These are phyloP conservation scores for Stachybotrys echinatus DNA, from an alignment of 2,329 filamentous ascomycete genomes.

Conservation along the genomic window DNA sequence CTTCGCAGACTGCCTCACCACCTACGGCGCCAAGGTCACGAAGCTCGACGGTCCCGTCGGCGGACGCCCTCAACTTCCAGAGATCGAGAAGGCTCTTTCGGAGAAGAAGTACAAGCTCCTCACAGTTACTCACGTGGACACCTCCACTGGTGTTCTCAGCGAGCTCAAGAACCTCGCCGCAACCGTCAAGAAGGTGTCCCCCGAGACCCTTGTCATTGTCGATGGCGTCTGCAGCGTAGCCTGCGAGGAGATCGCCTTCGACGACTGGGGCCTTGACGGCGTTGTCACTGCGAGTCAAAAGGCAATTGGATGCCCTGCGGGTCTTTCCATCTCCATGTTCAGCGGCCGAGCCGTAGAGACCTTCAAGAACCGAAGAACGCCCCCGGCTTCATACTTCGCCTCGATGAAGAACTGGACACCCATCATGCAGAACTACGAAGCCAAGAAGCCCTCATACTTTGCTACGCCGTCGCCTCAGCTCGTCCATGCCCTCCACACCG, in stretches of 20 bases:
- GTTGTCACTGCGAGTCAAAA: constrained; percentile 95
- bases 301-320: constrained; percentile 91
- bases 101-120: constrained; percentile 91
- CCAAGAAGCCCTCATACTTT: constrained; percentile 96
- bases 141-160: constrained; percentile 90
- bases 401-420: constrained; percentile 97
- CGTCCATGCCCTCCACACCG: constrained; percentile 85
- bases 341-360: constrained; percentile 80
- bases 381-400: constrained; percentile 85
- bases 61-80: constrained; percentile 75
- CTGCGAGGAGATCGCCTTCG: constrained; percentile 92
- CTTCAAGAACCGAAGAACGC: constrained; percentile 75
- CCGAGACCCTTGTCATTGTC: constrained; percentile 85
- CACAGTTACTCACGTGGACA: constrained; percentile 96
- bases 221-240: constrained; percentile 98
- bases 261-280: constrained; percentile 88
- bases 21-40: constrained; percentile 85
- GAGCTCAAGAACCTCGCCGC: constrained; percentile 82
- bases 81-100: constrained; percentile 83
- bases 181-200: constrained; percentile 79
- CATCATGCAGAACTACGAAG: constrained; percentile 99
- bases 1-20: constrained; percentile 86
- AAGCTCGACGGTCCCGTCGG: constrained; percentile 88
- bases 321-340: constrained; percentile 89
- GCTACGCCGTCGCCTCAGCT: constrained; percentile 94